A percentile compares a stretch with the other conserved stretches of the same genome.
These are phyloP conservation scores for Lasiodiplodia citricola DNA, from an alignment of 2,329 filamentous ascomycete species.

Conservation along the genomic window DNA sequence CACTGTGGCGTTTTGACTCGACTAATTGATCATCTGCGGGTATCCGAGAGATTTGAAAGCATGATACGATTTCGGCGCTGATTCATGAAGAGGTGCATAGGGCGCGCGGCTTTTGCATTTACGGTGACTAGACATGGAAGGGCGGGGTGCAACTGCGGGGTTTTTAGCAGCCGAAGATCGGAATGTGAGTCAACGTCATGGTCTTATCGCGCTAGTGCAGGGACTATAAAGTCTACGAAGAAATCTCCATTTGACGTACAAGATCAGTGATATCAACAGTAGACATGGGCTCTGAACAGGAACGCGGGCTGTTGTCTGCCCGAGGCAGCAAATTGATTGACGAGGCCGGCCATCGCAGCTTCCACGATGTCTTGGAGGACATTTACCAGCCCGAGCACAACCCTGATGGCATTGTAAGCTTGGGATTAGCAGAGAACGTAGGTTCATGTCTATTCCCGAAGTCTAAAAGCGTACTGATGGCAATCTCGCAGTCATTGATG, in stretches of 20 bases:
- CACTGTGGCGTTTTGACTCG: no score
- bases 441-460: not conserved
- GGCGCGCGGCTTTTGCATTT: not conserved
- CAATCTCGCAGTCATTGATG: conserved; percentile 47
- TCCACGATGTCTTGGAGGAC: conserved; percentile 49
- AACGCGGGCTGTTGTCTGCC: not conserved
- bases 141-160: conserved; percentile 4
- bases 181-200: not conserved
- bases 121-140: not conserved
- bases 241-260: not conserved
- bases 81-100: no score
- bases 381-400: conserved; percentile 51
- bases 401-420: conserved; percentile 54
- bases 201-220: not conserved
- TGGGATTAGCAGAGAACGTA: conserved; percentile 60
- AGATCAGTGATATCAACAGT: fast-evolving
- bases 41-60: no score
- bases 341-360: not conserved
- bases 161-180: not conserved
- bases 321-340: not conserved
- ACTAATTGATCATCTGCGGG: no score
- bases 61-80: no score
- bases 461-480: not conserved
- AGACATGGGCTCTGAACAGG: not conserved
- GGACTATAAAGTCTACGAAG: not conserved